Evolutionary conservation across 257 asterid species (phyloP), one percentile per base, ranked within the genome.

Genomic region (Plantago major): DNA sequence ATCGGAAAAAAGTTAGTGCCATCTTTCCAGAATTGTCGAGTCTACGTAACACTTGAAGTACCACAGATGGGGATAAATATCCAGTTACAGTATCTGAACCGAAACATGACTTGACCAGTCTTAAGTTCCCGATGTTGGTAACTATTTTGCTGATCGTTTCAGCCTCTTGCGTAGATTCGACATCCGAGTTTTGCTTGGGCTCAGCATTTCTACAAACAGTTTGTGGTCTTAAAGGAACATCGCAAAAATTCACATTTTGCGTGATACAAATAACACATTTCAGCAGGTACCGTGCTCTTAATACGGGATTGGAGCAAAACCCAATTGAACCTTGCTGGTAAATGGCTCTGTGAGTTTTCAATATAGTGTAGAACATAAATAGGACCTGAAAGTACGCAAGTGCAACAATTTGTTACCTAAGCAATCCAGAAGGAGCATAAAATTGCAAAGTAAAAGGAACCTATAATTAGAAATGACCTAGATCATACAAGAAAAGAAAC

Each of bases 1-100:
- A 91, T 45, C 94, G 76, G 77, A 91, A 88, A 73, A 88, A 88
- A 22, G 84, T 78, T 1, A 88, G 67, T 10, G 96, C 88, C 68
- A 78, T 63, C 19, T 68, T 65, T 17, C 98, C 96, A 15, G 94
- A 73, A 58, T 85, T 86, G 63, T 71, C 79, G 57, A 91, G 94
- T 68, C 76, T 84, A 70, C 72, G 84, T 58, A 91, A 51, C 67
- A 88, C 98, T 62, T 82, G 71, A 11, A 79, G 74, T 26, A 83
- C 88, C 66, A 88, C 44, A 44, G 54, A 15, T 18, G 95, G 86
- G 57, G 86, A 66, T 18, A 78, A 49, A 43, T 42, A 17, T 22
- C 61, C 76, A 15, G 59, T 66, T 1, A 74, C 22, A 45, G 55
- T 50, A 38, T 75, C 62, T 15, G 81, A 74, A 30, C 53, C 60